Conservation (phyloP, 2,329 filamentous ascomycete species). For the Dryadomyces sulphureus region DNA sequence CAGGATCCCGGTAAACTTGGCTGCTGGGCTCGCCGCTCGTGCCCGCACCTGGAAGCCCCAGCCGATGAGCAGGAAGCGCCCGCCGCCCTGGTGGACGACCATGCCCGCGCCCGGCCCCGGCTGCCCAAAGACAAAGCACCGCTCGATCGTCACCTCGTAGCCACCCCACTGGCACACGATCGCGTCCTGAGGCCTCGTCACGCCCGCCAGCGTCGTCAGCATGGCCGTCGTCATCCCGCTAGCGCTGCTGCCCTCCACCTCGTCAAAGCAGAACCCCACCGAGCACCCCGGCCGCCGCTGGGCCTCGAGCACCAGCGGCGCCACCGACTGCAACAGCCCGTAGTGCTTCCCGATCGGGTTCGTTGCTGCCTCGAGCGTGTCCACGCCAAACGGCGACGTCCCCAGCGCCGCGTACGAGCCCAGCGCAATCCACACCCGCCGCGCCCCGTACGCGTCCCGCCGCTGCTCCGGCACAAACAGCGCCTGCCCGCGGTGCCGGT, state of each 20-base stretch:
- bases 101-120: background rate
- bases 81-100: background rate
- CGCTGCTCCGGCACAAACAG: conserved; percentile 38
- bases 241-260: too few relatives aligned
- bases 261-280: background rate
- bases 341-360: conserved; percentile 16
- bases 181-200: background rate
- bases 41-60: background rate
- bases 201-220: background rate
- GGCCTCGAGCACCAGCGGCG: background rate
- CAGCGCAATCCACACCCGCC: conserved; percentile 24
- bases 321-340: conserved; percentile 10
- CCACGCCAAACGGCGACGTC: conserved; percentile 19
- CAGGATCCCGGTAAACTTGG: background rate
- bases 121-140: background rate
- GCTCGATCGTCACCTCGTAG: background rate
- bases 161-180: background rate
- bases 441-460: conserved; percentile 28
- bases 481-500: conserved; percentile 16
- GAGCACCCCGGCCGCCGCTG: background rate
- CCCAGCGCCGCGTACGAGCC: conserved; percentile 15
- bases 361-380: conserved; percentile 12
- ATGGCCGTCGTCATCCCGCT: too few relatives aligned
- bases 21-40: background rate
- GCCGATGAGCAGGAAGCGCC: background rate